phyloP scores from a whole-genome alignment of 2,329 filamentous ascomycete genomes.

The Claviceps quebecensis region DNA sequence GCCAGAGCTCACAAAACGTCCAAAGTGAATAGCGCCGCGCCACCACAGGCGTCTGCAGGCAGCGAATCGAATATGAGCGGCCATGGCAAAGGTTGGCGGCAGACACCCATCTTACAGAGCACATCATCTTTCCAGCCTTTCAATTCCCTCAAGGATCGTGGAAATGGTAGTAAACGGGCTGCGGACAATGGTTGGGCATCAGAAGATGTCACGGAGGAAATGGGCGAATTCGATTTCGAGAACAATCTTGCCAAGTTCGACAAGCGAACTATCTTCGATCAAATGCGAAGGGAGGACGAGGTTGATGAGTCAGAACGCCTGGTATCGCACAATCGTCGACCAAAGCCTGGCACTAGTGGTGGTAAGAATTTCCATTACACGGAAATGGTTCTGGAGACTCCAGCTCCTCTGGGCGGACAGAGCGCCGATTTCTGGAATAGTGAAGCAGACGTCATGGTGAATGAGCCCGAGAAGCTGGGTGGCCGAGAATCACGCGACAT shows the following conservation, averaged over 20 bases:
- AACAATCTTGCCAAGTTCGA: conserved; percentile 86
- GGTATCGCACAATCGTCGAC: conserved; percentile 70
- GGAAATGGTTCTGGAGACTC: conserved; percentile 73
- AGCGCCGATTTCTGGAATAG: conserved; percentile 55
- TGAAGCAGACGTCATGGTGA: conserved; percentile 50
- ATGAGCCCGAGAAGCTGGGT: conserved; percentile 31
- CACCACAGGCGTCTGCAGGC: conserved; percentile 13
- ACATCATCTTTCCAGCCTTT: conserved; percentile 50
- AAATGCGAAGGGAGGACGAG: conserved; percentile 78
- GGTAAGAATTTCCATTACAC: conserved; percentile 87
- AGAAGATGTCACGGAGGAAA: conserved; percentile 87
- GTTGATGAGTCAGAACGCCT: conserved; percentile 84
- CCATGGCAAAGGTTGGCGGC: conserved; percentile 42
- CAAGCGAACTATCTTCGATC: conserved; percentile 80
- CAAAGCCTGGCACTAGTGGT: conserved; percentile 54
- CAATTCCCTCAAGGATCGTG: conserved; percentile 43
- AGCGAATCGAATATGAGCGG: conserved; percentile 15
- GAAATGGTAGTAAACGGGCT: conserved; percentile 27
- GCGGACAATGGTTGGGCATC: conserved; percentile 81
- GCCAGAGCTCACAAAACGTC: conserved; percentile 19
- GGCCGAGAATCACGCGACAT: conserved; percentile 37
- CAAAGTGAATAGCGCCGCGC: conserved; percentile 13
- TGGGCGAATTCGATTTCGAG: conserved; percentile 90
- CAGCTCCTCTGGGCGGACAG: conserved; percentile 23
- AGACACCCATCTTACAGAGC: conserved; percentile 46